Evolutionary conservation across 805 yeast species (phyloP), one percentile per base, ranked within the genome.

Genomic region (Nakazawaea ambrosiae): DNA sequence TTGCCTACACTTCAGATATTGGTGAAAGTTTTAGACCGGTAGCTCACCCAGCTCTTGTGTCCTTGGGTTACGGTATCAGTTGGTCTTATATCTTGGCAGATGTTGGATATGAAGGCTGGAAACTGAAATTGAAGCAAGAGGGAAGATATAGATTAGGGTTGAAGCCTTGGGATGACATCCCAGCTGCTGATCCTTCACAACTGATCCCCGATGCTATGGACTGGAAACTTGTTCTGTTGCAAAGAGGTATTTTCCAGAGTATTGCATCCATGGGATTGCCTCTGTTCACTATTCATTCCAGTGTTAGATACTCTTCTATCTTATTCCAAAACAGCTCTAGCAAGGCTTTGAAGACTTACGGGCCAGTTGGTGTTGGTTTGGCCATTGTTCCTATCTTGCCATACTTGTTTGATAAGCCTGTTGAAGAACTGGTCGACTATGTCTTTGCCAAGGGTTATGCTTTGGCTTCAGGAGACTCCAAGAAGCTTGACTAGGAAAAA

Each of bases 21-120:
- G 95, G 95, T 23, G 95, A 84, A 53, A 80, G 89, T 9, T 85
- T 84, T 60, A 68, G 95, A 37, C 92, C 92, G 1, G 80, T 84
- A 9, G 89, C 85, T 4, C 80, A 77, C 49, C 88, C 89, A 1
- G 45, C 48, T 24, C 41, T 80, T n/a, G 92, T 84, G 15, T 66
- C 60, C 11, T 43, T 73, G 3, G 80, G 90, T 20, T 84, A 84
- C 54, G 86, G 77, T 26, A 61, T 84, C 29, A 78, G 88, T 6
- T 85, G 92, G 92, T 60, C 73, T 1, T 84, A 84, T 51, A 66
- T 84, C 17, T 49, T 80, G 7, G 88, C 87, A 9, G 95, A 85
- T 59, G 89, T 82, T 14, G 67, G 76, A 4, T 79, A 69, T 47
- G 83, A 79, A 45, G 66, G 83, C 1, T 84, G 90, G 88, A 78